Evolutionary conservation across 208 protist species (phyloP), one percentile per base, ranked within the genome.

Genomic region (Acanthamoeba lenticulata): DNA sequence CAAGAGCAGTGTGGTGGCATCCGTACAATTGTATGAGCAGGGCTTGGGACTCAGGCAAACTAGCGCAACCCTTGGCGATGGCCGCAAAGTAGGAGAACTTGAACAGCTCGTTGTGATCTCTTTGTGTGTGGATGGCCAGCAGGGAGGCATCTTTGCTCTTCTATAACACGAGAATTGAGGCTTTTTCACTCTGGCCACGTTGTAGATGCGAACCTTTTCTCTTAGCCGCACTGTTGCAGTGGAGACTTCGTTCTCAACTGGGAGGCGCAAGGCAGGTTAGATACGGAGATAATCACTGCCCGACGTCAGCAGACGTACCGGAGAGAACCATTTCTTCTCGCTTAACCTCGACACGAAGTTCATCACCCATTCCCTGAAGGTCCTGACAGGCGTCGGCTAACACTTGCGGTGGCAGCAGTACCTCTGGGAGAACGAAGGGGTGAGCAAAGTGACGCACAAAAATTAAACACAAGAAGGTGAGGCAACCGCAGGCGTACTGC

Each of bases 41-140:
- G 11, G 77, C 77, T 44, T 88, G n/a, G 29, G 34, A 88, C 29
- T 88, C 77, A n/a, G 77, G 77, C 1, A 88, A 44, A 44, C 44
- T 88, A 1, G 77, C 42, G 24, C 77, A 88, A n/a, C 77, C 77
- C 77, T 88, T 88, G 44, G 77, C 77, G 77, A 88, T 49, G 15
- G 77, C 19, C 6, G 77, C 77, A 60, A 88, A 88, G 45, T 36
- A 88, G 44, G 52, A 60, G 77, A 88, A 88, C 44, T 21, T 15
- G 77, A 88, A 88, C 34, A 88, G 40, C n/a, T 49, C 77, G 29
- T 44, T 88, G 77, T 88, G 34, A n/a, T 88, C 77, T 13, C 40
- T 40, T 32, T 60, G 4, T 7, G 77, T 40, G 45, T 88, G 77
- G n/a, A 60, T 88, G 45, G 77, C 77, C 77, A 88, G 45, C 15